Base-by-base conservation (phyloP, 257 asterid genomes). In the Solanum chmielewskii region DNA sequence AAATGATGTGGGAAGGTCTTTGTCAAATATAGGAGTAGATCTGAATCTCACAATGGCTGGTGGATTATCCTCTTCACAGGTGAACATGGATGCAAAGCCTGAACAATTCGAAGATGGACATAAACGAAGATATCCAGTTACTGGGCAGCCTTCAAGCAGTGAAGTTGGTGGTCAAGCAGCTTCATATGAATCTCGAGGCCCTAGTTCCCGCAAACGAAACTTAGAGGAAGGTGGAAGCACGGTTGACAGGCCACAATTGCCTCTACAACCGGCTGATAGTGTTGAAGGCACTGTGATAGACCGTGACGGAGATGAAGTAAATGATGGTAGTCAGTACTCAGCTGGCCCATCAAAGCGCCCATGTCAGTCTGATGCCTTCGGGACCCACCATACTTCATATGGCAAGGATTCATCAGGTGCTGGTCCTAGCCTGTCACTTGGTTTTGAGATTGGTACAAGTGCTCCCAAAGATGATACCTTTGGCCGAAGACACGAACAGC, bases 221-320 rank as follows among this genome's bases (percentile, higher is more conserved):
- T 88, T 97, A 71, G 99, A 97, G 86, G 99, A 97, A 94, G 98
- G 98, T 89, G 99, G 99, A 90, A 97, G 99, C 92, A 97, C 99
- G 3, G 98, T 92, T 86, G 99, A 97, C 89, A 91, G 94, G 88
- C 97, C 98, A 84, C 98, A 90, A 23, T 86, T 93, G 89, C 88
- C 87, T 62, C 86, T 89, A 88, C 99, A 93, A 87, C 99, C 92
- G 21, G 98, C 98, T 21, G 99, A 97, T 89, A 97, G 99, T 83
- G 93, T 94, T 16, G 99, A 97, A 92, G 99, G 99, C 89, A 97
- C 98, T 85, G 98, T 97, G 84, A 96, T 97, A 42, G 99, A 97
- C 87, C 99, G 98, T 37, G 99, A 97, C 74, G 98, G 96, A 39
- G 99, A 97, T 90, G 99, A 97, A 91, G 99, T 97, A 15, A 92